phyloP scores from a whole-genome alignment of 2,329 filamentous ascomycete genomes.

The Aureobasidium musti region DNA sequence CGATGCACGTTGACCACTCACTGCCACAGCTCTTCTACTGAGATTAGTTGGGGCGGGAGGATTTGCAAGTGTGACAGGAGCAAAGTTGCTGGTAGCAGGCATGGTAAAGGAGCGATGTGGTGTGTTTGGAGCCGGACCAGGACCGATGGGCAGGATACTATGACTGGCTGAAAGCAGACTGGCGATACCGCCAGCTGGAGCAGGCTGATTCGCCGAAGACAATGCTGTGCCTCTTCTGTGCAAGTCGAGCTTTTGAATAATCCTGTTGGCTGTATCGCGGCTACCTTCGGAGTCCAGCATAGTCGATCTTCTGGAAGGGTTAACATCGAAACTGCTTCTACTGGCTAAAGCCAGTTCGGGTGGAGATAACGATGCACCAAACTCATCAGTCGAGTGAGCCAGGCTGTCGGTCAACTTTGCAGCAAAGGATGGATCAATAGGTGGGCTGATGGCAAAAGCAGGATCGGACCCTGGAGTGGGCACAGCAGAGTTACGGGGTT shows the following conservation, averaged over 20 bases:
- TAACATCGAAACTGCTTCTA: slow-evolving; percentile 72
- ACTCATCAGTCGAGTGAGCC: slow-evolving; percentile 55
- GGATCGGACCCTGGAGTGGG: slow-evolving; percentile 59
- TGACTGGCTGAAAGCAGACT: slow-evolving; percentile 84
- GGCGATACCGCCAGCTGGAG: slow-evolving; percentile 69
- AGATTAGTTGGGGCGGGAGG: slow-evolving; percentile 82
- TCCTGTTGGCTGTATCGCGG: slow-evolving; percentile 78
- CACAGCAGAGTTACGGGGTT: slow-evolving; percentile 53
- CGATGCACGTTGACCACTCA: slow-evolving; percentile 72
- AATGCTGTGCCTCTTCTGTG: slow-evolving; percentile 64
- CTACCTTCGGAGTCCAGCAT: slow-evolving; percentile 66
- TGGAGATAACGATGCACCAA: slow-evolving; percentile 60
- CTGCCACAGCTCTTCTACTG: slow-evolving; percentile 79
- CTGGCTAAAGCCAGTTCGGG: slow-evolving; percentile 58
- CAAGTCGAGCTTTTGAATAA: slow-evolving; percentile 90
- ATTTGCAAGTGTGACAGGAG: slow-evolving; percentile 78
- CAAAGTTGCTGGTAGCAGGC: slow-evolving; percentile 63
- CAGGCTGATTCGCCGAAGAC: slow-evolving; percentile 40
- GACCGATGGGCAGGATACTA: slow-evolving; percentile 68
- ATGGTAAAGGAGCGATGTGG: slow-evolving; percentile 45
- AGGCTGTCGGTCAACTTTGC: slow-evolving; percentile 71
- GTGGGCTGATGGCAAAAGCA: slow-evolving; percentile 89
- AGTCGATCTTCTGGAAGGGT: slow-evolving; percentile 44
- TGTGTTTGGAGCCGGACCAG: slow-evolving; percentile 38
- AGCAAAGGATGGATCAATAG: slow-evolving; percentile 86